Base-by-base conservation (phyloP, 106 monocot genomes). In the Phalaenopsis equestris region DNA sequence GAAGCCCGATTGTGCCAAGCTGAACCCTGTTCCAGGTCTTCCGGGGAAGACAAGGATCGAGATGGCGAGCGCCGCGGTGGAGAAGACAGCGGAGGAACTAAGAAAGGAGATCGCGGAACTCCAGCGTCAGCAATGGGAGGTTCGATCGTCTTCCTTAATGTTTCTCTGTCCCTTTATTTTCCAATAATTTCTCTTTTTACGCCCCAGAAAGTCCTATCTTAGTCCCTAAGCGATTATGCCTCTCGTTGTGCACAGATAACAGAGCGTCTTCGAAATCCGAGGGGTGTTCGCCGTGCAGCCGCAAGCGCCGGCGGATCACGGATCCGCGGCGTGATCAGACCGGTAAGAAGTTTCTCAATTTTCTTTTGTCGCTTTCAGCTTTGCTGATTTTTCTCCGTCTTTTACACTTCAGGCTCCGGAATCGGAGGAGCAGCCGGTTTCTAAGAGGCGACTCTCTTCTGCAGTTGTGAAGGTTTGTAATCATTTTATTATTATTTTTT, bases 71-170 rank as follows among this genome's bases (percentile, higher is more conserved):
- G 86, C 80, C 56, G 80, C 73, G 16, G 81, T 72, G 70, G 98
- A 94, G 92, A 99, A 99, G 85, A 91, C 98, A 55, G 91, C 92
- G 61, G 98, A 93, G 72, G 94, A 95, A 79, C 87, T 99, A 78
- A 94, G 87, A 78, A 91, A 88, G 80, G 98, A 99, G 87, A 89
- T 99, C 82, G 90, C 92, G 47, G 98, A 94, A 83, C 91, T 99
- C 84, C 89, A 94, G 42, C 94, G 94, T 43, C 98, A 99, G 83
- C 98, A 93, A 75, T 89, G 94, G 64, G 94, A 99, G 91, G 98
- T 99, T 57, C 68, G 76, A 76, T 64, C 14, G 41, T 55, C 55
- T 73, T 55, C 52, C 58, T 12, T 77, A 74, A 74, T 24, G 48
- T 36, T 15, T 30, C 52, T 41, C 18, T 79, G 14, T 4, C 14